Percentiles rank a stretch among this genome's conserved stretches.
phyloP scores from a whole-genome alignment of 805 yeast species.

The Jamesozyma spencerorum region DNA sequence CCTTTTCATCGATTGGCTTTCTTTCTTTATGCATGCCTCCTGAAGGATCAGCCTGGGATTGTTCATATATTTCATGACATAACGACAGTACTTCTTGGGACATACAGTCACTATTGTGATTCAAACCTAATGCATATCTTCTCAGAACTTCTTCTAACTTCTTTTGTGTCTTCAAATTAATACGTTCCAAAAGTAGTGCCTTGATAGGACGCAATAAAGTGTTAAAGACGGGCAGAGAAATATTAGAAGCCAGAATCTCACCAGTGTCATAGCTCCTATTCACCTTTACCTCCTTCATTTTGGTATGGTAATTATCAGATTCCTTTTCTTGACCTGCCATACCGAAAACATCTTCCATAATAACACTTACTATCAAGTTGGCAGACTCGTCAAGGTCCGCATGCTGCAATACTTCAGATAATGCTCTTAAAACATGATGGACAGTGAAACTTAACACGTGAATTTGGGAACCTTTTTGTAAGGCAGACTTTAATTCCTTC shows the following conservation, averaged over 20 bases:
- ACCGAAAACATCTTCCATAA: slow-evolving; percentile 92
- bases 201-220: slow-evolving; percentile 61
- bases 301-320: slow-evolving; percentile 78
- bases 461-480: slow-evolving; percentile 83
- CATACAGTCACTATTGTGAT: slow-evolving; percentile 53
- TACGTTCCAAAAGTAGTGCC: slow-evolving; percentile 49
- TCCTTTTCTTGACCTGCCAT: slow-evolving; percentile 90
- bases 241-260: slow-evolving; percentile 60
- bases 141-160: slow-evolving; percentile 72
- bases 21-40: slow-evolving; percentile 12
- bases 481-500: slow-evolving; percentile 67
- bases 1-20: slow-evolving; percentile 34
- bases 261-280: slow-evolving; percentile 84
- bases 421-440: slow-evolving; percentile 56
- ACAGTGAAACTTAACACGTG: slow-evolving; percentile 87
- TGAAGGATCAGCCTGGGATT: slow-evolving; percentile 33
- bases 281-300: slow-evolving; percentile 83
- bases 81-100: slow-evolving; percentile 53
- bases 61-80: slow-evolving; percentile 63
- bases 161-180: slow-evolving; percentile 58
- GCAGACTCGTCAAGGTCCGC: slow-evolving; percentile 73
- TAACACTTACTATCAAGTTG: slow-evolving; percentile 49
- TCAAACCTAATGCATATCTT: slow-evolving; percentile 70
- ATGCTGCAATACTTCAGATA: slow-evolving; percentile 38
- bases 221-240: slow-evolving; percentile 49